Base-by-base conservation (phyloP, 495 filamentous ascomycete genomes). In the Trichoderma gamsii region DNA sequence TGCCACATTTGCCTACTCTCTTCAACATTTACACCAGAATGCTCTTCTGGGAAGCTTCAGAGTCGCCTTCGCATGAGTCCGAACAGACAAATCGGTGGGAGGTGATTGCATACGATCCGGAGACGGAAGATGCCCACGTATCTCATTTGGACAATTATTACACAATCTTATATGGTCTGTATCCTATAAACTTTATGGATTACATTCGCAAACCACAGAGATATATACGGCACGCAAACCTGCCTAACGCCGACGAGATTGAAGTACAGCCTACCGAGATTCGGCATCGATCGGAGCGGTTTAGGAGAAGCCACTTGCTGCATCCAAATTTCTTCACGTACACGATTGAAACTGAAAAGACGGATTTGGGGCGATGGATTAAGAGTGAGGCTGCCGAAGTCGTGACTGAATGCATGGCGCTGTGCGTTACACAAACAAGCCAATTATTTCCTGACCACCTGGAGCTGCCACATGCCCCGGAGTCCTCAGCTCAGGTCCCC, bases 101-200 rank as follows among this genome's bases (percentile, higher is more conserved):
- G 49, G 86, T 85, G 69, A 73, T 84, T 18, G 71, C 84, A 5
- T 80, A 84, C 49, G 81, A 85, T 4, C 78, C 86, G 16, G 84
- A 87, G 65, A 78, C 79, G 44, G 83, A 86, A 51, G 85, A 85
- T 72, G 74, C 84, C 72, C 76, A 88, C 69, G 79, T 89, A 51
- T 90, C 91, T 72, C 78, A 95, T 74, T 74, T 97, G 72, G 71
- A 88, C 72, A 75, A 92, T 72, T 84, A 97, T 82, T 87, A 97
- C 82, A 86, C 92, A 11, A 86, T 90, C 56, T 79, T 92, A 3
- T 92, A 92, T 69, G 90, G 90, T 15, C 78, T 92, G 11, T 92
- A 92, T 70, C 90, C 90, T n/a, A 84, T 91, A 69, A 91, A 91
- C 73, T 88, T 92, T 73, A 84, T 88, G 80, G 85, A 85, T 70